A percentile compares a stretch with the other conserved stretches of the same genome.
Evolutionary conservation across 2,329 filamentous ascomycete genomes (phyloP).

Genomic region (Gyromitra esculenta): DNA sequence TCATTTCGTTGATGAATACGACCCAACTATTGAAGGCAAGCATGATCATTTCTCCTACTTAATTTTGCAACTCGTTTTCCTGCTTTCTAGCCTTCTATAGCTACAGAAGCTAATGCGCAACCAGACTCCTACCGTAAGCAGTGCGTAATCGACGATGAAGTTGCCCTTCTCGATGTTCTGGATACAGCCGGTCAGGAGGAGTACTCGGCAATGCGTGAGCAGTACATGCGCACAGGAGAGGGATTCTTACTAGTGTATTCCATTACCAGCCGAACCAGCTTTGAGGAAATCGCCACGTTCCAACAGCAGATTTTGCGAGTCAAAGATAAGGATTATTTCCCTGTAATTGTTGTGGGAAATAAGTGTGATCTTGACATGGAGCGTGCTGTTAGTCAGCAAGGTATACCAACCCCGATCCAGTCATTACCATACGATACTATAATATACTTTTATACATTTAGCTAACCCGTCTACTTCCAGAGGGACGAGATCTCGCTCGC

Average conservation of each 20-base stretch:
- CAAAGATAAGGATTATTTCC: constrained; percentile 99
- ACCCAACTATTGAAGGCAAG: constrained; percentile 96
- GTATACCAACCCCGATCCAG: constrained; percentile 66
- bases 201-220: constrained; percentile 98
- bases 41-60: not conserved
- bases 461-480: constrained; percentile 64
- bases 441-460: constrained; percentile 16
- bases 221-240: constrained; percentile 99
- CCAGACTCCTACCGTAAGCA: constrained; percentile 99
- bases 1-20: constrained; percentile 99
- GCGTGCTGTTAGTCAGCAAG: constrained; percentile 89
- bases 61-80: not conserved
- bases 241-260: constrained; percentile 98
- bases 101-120: constrained; percentile 17
- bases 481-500: constrained; percentile 86
- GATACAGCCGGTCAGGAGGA: constrained; percentile 99
- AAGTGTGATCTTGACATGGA: constrained; percentile 98
- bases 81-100: constrained; percentile 1
- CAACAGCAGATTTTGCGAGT: constrained; percentile 98
- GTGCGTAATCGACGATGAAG: constrained; percentile 98
- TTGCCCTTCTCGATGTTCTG: constrained; percentile 95
- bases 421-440: not conserved
- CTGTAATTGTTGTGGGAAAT: constrained; percentile 98
- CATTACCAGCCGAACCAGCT: constrained; percentile 95
- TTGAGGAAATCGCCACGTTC: constrained; percentile 98